phyloP scores from a whole-genome alignment of 2,329 filamentous ascomycete species.

The Calonectria naviculata region DNA sequence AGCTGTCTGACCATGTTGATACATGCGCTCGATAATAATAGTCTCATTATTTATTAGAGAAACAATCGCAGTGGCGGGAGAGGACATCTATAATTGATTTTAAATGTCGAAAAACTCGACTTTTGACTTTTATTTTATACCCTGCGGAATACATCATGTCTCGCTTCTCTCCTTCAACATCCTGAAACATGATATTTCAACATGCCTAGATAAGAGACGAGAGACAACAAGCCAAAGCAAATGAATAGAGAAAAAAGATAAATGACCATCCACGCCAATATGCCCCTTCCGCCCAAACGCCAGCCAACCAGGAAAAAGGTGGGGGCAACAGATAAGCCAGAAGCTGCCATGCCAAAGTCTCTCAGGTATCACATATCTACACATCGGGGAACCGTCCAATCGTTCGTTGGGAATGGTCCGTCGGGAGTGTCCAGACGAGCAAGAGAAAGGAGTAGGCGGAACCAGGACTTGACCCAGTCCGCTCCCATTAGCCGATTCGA shows the following conservation, averaged over 20 bases:
- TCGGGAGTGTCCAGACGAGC: conserved; percentile 41
- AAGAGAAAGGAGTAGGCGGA: conserved; percentile 37
- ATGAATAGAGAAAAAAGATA: conserved; percentile 33
- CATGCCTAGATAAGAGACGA: background rate
- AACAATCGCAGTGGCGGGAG: background rate
- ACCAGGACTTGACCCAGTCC: conserved; percentile 20
- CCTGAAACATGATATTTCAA: conserved; percentile 1
- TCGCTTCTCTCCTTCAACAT: conserved; percentile 7
- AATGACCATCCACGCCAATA: conserved; percentile 48
- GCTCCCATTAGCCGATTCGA: conserved; percentile 31
- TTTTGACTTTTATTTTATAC: conserved; percentile 23
- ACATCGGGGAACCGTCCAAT: conserved; percentile 41
- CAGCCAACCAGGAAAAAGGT: conserved; percentile 45
- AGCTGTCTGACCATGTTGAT: too few relatives aligned
- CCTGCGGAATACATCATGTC: conserved; percentile 21
- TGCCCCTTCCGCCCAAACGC: conserved; percentile 48
- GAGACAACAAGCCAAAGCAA: conserved; percentile 28
- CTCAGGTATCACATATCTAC: conserved; percentile 50
- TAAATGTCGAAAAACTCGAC: conserved; percentile 22
- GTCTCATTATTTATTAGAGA: background rate
- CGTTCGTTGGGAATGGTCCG: conserved; percentile 34
- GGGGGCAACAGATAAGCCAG: conserved; percentile 38
- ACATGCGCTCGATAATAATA: too few relatives aligned
- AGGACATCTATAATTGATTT: background rate
- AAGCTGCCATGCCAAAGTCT: conserved; percentile 44